Base-by-base conservation (phyloP, 2,329 filamentous ascomycete species). In the Metarhizium humberi region DNA sequence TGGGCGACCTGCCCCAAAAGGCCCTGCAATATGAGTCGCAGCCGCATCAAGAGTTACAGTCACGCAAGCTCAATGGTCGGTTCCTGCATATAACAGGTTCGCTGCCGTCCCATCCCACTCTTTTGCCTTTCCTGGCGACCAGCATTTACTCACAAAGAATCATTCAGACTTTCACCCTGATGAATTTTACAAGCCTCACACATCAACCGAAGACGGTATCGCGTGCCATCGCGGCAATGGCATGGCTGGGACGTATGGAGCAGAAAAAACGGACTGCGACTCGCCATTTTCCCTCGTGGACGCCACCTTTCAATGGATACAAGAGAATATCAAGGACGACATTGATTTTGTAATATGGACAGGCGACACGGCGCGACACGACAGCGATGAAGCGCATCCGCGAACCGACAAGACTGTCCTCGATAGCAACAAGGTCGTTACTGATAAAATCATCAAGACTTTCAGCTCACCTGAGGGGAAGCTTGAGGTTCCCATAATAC, bases 271-370 rank as follows among this genome's bases (percentile, higher is more conserved):
- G 8, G 88, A 90, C 57, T 99, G 94, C 77, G 94, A 99, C 73
- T 82, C 89, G 2, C 92, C 94, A 0, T 72, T 85, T 57, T 75
- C 86, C 0, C 82, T 99, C 18, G 76, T 96, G 58, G 88, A 97
- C 69, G 87, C 89, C 63, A 97, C 92, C 0, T 90, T 97, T 66
- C 79, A 85, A 64, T 99, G 92, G 92, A 87, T 99, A 52, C 77
- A 83, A 48, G 79, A 84, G 47, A 86, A 95, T 64, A 66, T 96
- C 56, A 86, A 81, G 66, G 87, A 92, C 66, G 73, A 85, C 3
- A 80, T 96, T 60, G 91, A 96, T 69, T 96, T 96, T 67, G 85
- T 96, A 51, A 76, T 96, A 51, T 96, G 91, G 91, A 96, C 92
- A 1, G 91, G 91, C 60, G 91, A 96, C 70, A 92, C 87, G 36